phyloP scores from a whole-genome alignment of 2,329 filamentous ascomycete genomes.

The Fusarium brevicatenulatum region DNA sequence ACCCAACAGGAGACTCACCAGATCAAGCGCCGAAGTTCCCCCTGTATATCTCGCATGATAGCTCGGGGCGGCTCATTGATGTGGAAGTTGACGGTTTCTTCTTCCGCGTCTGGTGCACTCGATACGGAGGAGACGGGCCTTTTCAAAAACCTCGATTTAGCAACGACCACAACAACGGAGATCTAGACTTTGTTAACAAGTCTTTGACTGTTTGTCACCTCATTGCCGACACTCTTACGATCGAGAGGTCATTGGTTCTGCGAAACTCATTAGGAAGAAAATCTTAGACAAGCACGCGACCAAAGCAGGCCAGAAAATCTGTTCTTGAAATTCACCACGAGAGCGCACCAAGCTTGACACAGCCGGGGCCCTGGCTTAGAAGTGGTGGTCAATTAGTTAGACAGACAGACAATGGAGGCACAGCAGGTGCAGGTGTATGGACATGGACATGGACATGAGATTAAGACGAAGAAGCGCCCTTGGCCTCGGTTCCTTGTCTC shows the following conservation, averaged over 20 bases:
- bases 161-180: not conserved
- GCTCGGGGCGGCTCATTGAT: not conserved
- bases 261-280: not conserved
- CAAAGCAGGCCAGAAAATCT: conserved; percentile 1
- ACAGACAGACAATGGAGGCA: conserved; percentile 29
- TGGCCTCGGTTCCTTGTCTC: conserved; percentile 22
- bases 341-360: not conserved
- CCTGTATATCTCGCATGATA: conserved; percentile 17
- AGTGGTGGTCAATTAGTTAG: conserved; percentile 7
- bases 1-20: conserved; percentile 14
- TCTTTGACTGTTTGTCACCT: conserved; percentile 7
- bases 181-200: conserved; percentile 12
- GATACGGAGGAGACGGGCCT: conserved; percentile 32
- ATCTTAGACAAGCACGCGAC: conserved; percentile 21
- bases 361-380: conserved; percentile 9
- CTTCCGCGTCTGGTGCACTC: conserved; percentile 7
- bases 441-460: conserved; percentile 18
- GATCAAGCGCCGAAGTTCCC: conserved; percentile 13
- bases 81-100: conserved; percentile 12
- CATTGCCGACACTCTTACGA: not conserved
- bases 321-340: conserved; percentile 4
- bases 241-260: not conserved
- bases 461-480: conserved; percentile 16
- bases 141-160: conserved; percentile 21
- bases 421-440: conserved; percentile 15